Evolutionary conservation across 139 green algal genomes (phyloP), one percentile per base, ranked within the genome.

Genomic region (Closterium sp.): DNA sequence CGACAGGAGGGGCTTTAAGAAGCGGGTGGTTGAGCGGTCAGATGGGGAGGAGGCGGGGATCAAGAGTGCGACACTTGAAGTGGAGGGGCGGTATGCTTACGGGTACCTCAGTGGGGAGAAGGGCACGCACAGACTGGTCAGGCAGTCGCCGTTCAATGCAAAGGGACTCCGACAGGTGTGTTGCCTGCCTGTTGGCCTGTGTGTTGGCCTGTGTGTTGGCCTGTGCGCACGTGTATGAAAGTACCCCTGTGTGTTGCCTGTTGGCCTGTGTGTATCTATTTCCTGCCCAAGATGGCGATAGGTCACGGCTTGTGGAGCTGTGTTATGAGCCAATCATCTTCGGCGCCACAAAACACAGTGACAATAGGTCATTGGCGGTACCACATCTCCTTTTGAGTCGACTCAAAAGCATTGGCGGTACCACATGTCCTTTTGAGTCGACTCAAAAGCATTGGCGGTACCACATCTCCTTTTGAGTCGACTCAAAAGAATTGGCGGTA

Each of bases 61-160:
- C 76, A 99, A 99, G 93, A 96, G 91, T 1, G 95, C 96, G 0
- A 96, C 98, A 89, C 88, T 99, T 5, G 94, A 98, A 93, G 89
- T 99, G 25, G 23, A 96, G 8, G 97, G 97, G 19, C 91, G 91
- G 2, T 97, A 94, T 43, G 97, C 96, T 30, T 98, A 96, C 89
- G 97, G 96, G 2, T 95, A 95, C n/a, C 93, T 98, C 36, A 36
- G n/a, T 0, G 94, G 93, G 0, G 98, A 99, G 95, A 98, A 98
- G 90, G 98, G 98, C 90, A 99, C 97, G 2, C 98, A 99, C 95
- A 95, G 98, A 0, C 96, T 99, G 1, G 98, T 99, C 76, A 95
- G 98, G 38, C 96, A 96, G 94, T 98, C 95, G 0, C 98, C 98
- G 21, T 99, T 99, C 95, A 91, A 89, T 87, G 90, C 95, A 55